These are phyloP conservation scores for Colletotrichum tofieldiae DNA, from an alignment of 2,329 filamentous ascomycete species.

Conservation along the genomic window DNA sequence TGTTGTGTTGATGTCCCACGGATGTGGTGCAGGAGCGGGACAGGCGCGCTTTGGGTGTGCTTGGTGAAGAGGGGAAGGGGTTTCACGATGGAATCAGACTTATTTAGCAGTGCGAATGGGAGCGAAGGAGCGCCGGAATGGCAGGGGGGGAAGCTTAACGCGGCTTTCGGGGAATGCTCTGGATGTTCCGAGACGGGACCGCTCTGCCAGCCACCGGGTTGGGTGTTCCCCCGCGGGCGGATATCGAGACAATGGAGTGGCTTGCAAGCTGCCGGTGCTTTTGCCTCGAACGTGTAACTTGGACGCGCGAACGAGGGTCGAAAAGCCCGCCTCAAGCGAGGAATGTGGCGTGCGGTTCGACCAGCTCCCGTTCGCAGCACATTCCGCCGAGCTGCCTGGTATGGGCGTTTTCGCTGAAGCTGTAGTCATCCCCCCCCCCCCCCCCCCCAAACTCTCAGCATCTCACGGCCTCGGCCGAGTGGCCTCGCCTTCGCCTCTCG, in stretches of 20 bases:
- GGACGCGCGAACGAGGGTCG: background rate
- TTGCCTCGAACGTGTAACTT: background rate
- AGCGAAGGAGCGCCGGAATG: slow-evolving; percentile 14
- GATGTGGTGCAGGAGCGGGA: slow-evolving; percentile 1
- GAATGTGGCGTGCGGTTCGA: background rate
- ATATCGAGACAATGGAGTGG: background rate
- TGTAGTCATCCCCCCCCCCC: background rate
- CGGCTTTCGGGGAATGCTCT: background rate
- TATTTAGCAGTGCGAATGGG: background rate
- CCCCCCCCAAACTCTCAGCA: background rate
- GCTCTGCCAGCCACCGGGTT: background rate
- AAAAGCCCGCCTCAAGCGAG: background rate
- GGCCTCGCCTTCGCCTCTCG: background rate
- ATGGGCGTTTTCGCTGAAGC: background rate
- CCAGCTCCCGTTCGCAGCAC: background rate
- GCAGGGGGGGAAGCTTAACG: slow-evolving; percentile 10
- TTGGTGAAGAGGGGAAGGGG: slow-evolving; percentile 5
- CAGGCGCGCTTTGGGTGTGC: background rate
- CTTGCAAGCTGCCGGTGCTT: background rate
- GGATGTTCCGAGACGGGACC: background rate
- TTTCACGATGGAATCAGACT: slow-evolving; percentile 35
- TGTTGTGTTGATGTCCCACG: background rate
- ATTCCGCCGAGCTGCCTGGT: background rate
- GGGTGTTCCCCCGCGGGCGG: background rate
- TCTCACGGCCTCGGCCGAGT: background rate